Evolutionary conservation across 257 asterid species (phyloP).

Genomic region (Nicotiana tomentosiformis): DNA sequence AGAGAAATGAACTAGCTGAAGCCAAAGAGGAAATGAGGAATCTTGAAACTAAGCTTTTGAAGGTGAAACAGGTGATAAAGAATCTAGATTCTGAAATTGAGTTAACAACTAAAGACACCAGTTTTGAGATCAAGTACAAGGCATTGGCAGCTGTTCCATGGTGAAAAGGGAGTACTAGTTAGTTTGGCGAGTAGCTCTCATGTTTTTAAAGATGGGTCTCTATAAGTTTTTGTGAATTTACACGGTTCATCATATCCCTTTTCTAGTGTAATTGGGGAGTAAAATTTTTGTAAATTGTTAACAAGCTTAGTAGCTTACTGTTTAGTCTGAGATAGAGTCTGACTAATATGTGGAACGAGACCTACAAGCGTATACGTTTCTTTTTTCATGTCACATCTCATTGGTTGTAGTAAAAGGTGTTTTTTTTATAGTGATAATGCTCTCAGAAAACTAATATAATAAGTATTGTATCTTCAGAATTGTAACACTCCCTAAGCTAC

Average conservation of each 20-base stretch:
- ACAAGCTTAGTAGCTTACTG: neutral
- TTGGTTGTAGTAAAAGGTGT: no score
- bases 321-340: no score
- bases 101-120: conserved; percentile 24
- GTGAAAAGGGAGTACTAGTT: conserved; percentile 8
- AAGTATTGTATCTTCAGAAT: no score
- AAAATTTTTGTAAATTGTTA: neutral
- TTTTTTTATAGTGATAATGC: no score
- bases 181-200: neutral
- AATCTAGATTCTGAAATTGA: conserved; percentile 31
- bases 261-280: neutral
- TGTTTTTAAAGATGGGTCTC: neutral
- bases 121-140: conserved; percentile 18
- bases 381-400: neutral
- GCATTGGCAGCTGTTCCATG: conserved; percentile 43
- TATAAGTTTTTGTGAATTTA: neutral
- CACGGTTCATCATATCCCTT: neutral
- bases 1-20: conserved; percentile 28
- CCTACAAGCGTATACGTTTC: neutral
- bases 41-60: conserved; percentile 22
- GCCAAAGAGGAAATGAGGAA: conserved; percentile 28
- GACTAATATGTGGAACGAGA: neutral
- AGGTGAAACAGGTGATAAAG: conserved; percentile 16
- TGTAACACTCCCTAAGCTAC: no score
- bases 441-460: no score